Evolutionary conservation across 441 rosid genomes (phyloP).

Genomic region (Populus hybrid): DNA sequence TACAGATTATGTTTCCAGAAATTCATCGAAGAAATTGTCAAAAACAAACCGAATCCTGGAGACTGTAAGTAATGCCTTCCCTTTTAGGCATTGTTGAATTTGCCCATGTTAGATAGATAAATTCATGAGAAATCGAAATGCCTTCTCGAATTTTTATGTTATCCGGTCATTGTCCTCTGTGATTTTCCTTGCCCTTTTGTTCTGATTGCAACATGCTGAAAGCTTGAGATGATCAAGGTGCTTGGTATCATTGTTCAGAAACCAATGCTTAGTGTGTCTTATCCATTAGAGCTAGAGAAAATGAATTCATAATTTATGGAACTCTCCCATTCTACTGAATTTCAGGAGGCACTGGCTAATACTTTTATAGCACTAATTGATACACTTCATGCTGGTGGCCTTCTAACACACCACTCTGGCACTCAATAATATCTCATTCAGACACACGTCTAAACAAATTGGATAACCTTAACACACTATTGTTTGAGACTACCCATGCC

Average conservation of each 20-base stretch:
- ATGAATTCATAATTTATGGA: background rate
- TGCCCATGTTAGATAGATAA: too few relatives aligned
- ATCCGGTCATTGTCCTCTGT: too few relatives aligned
- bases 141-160: background rate
- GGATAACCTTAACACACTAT: slow-evolving; percentile 9
- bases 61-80: background rate
- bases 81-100: too few relatives aligned
- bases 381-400: background rate
- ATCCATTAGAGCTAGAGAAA: background rate
- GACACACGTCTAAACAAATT: background rate
- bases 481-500: slow-evolving; percentile 27
- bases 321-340: background rate
- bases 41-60: background rate
- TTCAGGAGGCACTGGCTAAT: background rate
- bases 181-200: too few relatives aligned
- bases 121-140: too few relatives aligned
- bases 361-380: background rate
- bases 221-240: too few relatives aligned
- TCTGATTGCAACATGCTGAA: too few relatives aligned
- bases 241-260: too few relatives aligned
- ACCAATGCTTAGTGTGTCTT: too few relatives aligned
- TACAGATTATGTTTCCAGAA: too few relatives aligned
- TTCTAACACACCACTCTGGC: background rate
- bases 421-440: background rate
- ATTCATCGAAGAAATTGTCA: too few relatives aligned